Base-by-base conservation (phyloP, 2,329 filamentous ascomycete species). In the Penicillium sp. region DNA sequence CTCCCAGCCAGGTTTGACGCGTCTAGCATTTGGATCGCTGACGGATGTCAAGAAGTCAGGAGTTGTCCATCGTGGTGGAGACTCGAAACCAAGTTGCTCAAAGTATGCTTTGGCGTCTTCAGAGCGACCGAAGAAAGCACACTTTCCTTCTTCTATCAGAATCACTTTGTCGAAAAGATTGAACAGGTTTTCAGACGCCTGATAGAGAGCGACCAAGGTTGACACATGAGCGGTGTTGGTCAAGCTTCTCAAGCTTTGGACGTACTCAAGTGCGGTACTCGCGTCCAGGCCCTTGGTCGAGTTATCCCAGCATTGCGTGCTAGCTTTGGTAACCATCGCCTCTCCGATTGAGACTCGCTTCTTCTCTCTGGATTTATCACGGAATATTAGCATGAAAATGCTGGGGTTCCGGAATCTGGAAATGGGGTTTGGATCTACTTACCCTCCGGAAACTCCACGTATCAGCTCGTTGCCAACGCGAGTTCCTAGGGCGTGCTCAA, bases 301-400 rank as follows among this genome's bases (percentile, higher is more conserved):
- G 56, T 89, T 89, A 52, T 87, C 89, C 88, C 88, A 93, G 52
- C 83, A 86, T 65, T 88, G 84, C 1, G 81, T 74, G 37, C 78
- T 82, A 1, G 81, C 80, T n/a, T 72, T 72, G 13, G 84, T 84
- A 9, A 90, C 74, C 52, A 86, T 79, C 57, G 88, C 88, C 68
- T 93, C 88, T 1, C 86, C 87, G 53, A 93, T 89, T 39, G 83
- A 87, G 4, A 95, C 88, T 65, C 89, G 83, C 72, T 93, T 91
- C 48, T 84, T 76, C 66, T 88, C 85, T 32, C 55, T 57, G 20
- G 4, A 37, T 15, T 27, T 10, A 8, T n/a, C n/a, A 8, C 13
- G 8, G 12, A 27, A 27, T 20, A 23, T 40, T 20, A 23, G 18
- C 8, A 12, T 18, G 15, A 12, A 5, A 15, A 32, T 15, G 1